Evolutionary conservation across 495 filamentous ascomycete genomes (phyloP), one percentile per base, ranked within the genome.

Genomic region (Podospora pseudopauciseta): DNA sequence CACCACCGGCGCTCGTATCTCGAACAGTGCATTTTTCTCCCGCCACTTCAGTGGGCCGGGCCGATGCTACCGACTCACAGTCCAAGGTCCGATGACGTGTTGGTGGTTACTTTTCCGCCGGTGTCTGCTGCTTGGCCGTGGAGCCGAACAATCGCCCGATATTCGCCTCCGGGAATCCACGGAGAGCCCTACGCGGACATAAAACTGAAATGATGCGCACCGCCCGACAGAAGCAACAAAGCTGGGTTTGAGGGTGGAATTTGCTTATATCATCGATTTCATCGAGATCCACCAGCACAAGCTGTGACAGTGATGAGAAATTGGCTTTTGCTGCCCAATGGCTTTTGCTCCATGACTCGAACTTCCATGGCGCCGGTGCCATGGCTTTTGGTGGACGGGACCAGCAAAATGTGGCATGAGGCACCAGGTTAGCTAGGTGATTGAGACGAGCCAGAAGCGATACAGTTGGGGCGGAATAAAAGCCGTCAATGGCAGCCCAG

Each of bases 1-100:
- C 55, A 26, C 55, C 7, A 18, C 39, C 39, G 39, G 39, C 13
- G 39, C 23, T 58, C 55, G 55, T 58, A 26, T 58, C 23, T 49
- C 39, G 6, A 49, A 26, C 55, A 58, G 55, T 26, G 23, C 23
- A 20, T 20, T 58, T 58, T 58, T 26, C n/a, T 58, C n/a, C 55
- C 55, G 55, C 55, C 55, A 58, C 55, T 58, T 58, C 55, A 58
- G 55, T 58, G 55, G 55, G 23, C 23, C 55, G 55, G 55, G 16
- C 55, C 55, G n/a, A 58, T 20, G 55, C 55, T n/a, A 58, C 55
- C 55, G 55, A 19, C 55, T 19, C n/a, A 58, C 55, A 26, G 15
- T 7, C 18, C 7, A 18, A 58, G 23, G 23, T 7, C 55, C 55
- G 55, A 58, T 58, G 55, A 58, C 55, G 55, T 58, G 55, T 58